Evolutionary conservation across 129 eudicot genomes (phyloP).

Genomic region (Oenanthe sinensis): DNA sequence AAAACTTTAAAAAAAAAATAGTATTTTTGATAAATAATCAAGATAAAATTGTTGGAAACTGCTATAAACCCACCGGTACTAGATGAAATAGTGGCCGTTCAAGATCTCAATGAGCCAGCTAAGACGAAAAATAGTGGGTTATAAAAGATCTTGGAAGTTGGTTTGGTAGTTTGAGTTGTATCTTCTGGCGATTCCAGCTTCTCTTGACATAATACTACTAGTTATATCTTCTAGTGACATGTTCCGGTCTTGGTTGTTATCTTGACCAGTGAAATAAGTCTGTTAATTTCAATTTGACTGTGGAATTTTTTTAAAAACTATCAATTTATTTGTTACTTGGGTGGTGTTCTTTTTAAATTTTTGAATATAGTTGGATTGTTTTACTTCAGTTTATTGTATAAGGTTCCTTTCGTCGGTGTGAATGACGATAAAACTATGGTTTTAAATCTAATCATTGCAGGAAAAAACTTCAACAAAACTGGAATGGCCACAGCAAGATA

Average conservation of each 20-base stretch:
- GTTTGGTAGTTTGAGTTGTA: neutral
- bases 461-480: neutral
- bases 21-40: too few relatives aligned
- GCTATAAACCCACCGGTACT: too few relatives aligned
- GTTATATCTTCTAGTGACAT: neutral
- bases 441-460: too few relatives aligned
- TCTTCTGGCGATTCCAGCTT: neutral
- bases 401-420: too few relatives aligned
- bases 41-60: too few relatives aligned
- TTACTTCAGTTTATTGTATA: neutral
- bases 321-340: neutral
- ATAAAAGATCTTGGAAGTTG: neutral
- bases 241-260: neutral
- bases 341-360: neutral
- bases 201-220: neutral
- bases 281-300: neutral
- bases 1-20: too few relatives aligned
- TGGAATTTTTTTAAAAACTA: neutral
- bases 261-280: neutral
- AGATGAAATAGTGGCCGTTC: too few relatives aligned
- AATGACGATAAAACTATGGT: neutral
- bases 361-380: neutral
- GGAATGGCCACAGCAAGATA: neutral
- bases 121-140: neutral
- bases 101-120: neutral